Base-by-base conservation (phyloP, 371 early-diverging fungal species). In the Zychaea mexicana region DNA sequence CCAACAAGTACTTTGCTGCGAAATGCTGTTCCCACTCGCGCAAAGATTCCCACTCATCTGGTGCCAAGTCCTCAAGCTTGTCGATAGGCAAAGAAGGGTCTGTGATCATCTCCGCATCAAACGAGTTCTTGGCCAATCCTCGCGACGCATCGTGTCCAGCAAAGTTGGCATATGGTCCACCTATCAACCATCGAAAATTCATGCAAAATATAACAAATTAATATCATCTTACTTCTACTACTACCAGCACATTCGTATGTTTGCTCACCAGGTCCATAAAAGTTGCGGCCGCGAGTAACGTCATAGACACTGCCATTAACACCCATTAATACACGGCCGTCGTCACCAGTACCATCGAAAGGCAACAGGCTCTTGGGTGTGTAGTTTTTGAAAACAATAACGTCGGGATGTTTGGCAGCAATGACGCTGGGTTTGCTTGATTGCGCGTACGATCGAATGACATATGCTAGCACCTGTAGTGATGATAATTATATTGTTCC, bases 151-250 rank as follows among this genome's bases (percentile, higher is more conserved):
- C 93, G 17, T 88, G 83, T 6, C 93, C 92, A 22, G 90, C 95
- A 88, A 97, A 97, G 73, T 94, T 93, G 22, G 90, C 94, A 74
- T 97, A 97, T 17, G 93, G 89, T 0, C 94, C 90, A 19, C 84
- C 94, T 94, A 76, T 24, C 3, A 22, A 28, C 30, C 13, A 39
- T 31, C 19, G 19, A 5, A 31, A n/a, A n/a, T n/a, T n/a, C n/a
- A n/a, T n/a, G n/a, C n/a, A n/a, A n/a, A n/a, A n/a, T n/a, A 49
- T 42, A 26, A 52, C 22, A 56, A 27, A 32, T 26, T 52, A 31
- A 33, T 28, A 0, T 31, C 38, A 36, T 17, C 12, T 19, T 13
- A 54, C 22, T 17, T 46, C 28, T 65, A n/a, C 9, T 9, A n/a
- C 7, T 46, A 7, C 9, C 10, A 46, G n/a, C 6, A 3, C 6